phyloP scores from a whole-genome alignment of 176 grass and related monocot genomes.

The Triticum urartu region DNA sequence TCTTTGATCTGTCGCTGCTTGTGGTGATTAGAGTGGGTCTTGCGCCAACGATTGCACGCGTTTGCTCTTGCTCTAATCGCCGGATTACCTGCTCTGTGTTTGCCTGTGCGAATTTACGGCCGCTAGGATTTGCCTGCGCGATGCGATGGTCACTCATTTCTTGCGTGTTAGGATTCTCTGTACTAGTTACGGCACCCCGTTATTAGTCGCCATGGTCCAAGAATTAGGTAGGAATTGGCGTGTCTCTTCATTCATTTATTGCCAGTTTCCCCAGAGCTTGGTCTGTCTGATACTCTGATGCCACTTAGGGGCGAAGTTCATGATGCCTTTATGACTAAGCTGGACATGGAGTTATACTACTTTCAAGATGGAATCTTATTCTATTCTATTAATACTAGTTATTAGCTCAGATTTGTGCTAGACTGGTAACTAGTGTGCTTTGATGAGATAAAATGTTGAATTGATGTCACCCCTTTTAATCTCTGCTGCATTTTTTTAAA shows the following conservation, averaged over 20 bases:
- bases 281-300: not conserved
- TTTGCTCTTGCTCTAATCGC: not conserved
- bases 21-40: not conserved
- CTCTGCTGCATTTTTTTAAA: not conserved
- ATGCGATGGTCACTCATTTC: not conserved
- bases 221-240: not conserved
- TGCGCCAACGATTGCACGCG: not conserved
- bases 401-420: not conserved
- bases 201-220: not conserved
- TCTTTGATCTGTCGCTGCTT: not conserved
- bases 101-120: constrained; percentile 12
- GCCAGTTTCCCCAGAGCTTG: not conserved
- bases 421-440: not conserved
- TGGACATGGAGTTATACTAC: not conserved
- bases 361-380: not conserved
- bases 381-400: not conserved
- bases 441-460: not conserved
- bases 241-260: not conserved
- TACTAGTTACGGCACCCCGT: not conserved
- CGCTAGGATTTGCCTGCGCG: not conserved
- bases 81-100: not conserved
- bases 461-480: not conserved
- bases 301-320: not conserved
- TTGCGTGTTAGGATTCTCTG: not conserved
- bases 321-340: constrained; percentile 3